A percentile compares a stretch with the other conserved stretches of the same genome.
These are phyloP conservation scores for Epithemia pelagica DNA, from an alignment of 108 stramenopile genomes.

Conservation along the genomic window DNA sequence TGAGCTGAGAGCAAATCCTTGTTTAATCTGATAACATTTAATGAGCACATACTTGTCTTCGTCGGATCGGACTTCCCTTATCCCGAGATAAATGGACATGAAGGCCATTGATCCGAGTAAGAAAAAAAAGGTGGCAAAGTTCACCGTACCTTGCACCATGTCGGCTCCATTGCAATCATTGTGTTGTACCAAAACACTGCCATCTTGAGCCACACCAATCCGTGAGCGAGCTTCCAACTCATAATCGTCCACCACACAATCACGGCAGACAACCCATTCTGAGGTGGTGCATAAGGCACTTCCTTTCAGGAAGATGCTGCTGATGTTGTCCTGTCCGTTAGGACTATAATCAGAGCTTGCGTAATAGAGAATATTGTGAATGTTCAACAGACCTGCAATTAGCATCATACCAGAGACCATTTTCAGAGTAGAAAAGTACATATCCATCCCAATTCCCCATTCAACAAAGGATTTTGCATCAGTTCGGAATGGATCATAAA, in stretches of 20 bases:
- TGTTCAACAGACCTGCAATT: conserved; percentile 59
- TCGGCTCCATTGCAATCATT: conserved; percentile 55
- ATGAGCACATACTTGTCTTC: conserved; percentile 29
- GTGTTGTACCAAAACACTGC: conserved; percentile 34
- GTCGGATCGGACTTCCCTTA: conserved; percentile 58
- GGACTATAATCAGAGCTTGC: conserved; percentile 38
- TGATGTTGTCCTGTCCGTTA: not conserved
- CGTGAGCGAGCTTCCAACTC: not conserved
- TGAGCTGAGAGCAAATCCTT: not conserved
- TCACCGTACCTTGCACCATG: conserved; percentile 43
- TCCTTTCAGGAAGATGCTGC: conserved; percentile 6
- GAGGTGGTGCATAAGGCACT: conserved; percentile 38
- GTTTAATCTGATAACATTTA: not conserved
- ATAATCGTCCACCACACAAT: conserved; percentile 13
- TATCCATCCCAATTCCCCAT: conserved; percentile 14
- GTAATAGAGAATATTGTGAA: conserved; percentile 61
- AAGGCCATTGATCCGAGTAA: conserved; percentile 32
- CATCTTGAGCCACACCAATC: not conserved
- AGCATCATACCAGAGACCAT: conserved; percentile 52
- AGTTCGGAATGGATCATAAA: conserved; percentile 40
- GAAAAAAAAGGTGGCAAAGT: conserved; percentile 51
- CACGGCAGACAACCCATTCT: conserved; percentile 65
- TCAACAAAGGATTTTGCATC: conserved; percentile 37
- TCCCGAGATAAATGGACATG: conserved; percentile 45
- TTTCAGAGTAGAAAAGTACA: conserved; percentile 45